A percentile compares a stretch with the other conserved stretches of the same genome.
Conservation (phyloP, 2,329 filamentous ascomycete genomes). For the Cercospora beticola region DNA sequence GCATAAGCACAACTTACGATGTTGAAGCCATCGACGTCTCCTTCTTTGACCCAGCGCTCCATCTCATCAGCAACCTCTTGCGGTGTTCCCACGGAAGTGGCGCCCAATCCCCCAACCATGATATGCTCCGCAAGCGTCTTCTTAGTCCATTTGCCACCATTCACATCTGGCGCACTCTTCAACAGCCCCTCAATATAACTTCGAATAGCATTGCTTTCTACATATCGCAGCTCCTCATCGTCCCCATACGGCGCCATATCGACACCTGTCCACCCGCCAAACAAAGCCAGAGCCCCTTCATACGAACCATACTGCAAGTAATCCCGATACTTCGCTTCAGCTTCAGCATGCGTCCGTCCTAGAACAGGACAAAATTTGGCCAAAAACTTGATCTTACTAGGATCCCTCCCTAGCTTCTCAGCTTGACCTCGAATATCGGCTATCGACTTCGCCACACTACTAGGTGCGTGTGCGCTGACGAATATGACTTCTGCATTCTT, state of each 20-base stretch:
- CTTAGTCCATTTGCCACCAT: slow-evolving; percentile 66
- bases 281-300: slow-evolving; percentile 68
- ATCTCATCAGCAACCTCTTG: slow-evolving; percentile 65
- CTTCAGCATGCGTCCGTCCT: slow-evolving; percentile 65
- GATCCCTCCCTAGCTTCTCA: slow-evolving; percentile 56
- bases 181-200: slow-evolving; percentile 57
- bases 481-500: slow-evolving; percentile 72
- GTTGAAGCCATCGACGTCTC: slow-evolving; percentile 74
- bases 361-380: slow-evolving; percentile 66
- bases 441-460: slow-evolving; percentile 61
- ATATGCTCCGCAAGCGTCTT: slow-evolving; percentile 67
- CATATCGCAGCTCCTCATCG: slow-evolving; percentile 62
- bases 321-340: slow-evolving; percentile 62
- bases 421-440: slow-evolving; percentile 62
- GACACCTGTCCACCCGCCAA: slow-evolving; percentile 73
- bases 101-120: slow-evolving; percentile 65
- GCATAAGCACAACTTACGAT: slow-evolving; percentile 51
- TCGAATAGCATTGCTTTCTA: slow-evolving; percentile 62
- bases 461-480: slow-evolving; percentile 63
- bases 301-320: slow-evolving; percentile 61
- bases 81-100: slow-evolving; percentile 64
- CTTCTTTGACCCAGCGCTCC: slow-evolving; percentile 66
- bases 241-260: slow-evolving; percentile 61
- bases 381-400: slow-evolving; percentile 64
- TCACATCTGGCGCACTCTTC: slow-evolving; percentile 57